These are phyloP conservation scores for Lolium rigidum DNA, from an alignment of 176 grass and related monocot species.

Conservation along the genomic window DNA sequence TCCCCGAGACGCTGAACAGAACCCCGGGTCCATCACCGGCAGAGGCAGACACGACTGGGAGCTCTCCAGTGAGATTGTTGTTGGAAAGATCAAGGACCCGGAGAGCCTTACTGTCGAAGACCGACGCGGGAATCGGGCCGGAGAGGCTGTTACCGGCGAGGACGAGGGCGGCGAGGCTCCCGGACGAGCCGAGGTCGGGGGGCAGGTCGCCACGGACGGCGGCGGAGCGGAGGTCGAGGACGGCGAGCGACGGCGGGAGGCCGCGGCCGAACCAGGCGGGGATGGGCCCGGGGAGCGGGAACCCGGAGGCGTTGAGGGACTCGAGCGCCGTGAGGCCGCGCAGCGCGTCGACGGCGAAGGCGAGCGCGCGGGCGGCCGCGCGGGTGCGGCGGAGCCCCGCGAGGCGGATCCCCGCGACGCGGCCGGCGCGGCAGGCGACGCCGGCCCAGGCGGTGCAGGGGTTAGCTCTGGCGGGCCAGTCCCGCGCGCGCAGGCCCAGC, in stretches of 20 bases:
- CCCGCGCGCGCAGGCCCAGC: slow-evolving; percentile 58
- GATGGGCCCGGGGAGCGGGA: slow-evolving; percentile 73
- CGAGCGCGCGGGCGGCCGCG: slow-evolving; percentile 29
- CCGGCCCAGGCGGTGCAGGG: slow-evolving; percentile 72
- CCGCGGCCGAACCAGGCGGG: slow-evolving; percentile 70
- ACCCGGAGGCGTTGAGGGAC: slow-evolving; percentile 76
- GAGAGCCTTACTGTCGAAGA: slow-evolving; percentile 56
- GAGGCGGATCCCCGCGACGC: slow-evolving; percentile 60
- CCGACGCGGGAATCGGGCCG: slow-evolving; percentile 53
- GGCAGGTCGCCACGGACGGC: slow-evolving; percentile 61
- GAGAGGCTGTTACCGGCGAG: slow-evolving; percentile 66
- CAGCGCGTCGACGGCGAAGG: slow-evolving; percentile 67
- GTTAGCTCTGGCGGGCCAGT: slow-evolving; percentile 68
- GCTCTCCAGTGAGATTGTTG: slow-evolving; percentile 72
- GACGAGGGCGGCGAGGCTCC: slow-evolving; percentile 57
- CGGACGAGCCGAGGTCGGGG: slow-evolving; percentile 53
- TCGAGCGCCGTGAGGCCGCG: slow-evolving; percentile 54
- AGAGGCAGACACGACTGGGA: slow-evolving; percentile 25
- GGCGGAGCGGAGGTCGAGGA: slow-evolving; percentile 60
- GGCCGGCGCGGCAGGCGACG: slow-evolving; percentile 65
- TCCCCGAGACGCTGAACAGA: slow-evolving; percentile 72
- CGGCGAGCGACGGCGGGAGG: slow-evolving; percentile 55
- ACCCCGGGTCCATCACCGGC: not conserved
- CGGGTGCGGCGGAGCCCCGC: not conserved
- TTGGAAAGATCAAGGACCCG: slow-evolving; percentile 63